Base-by-base conservation (phyloP, 768 basidiomycete species). In the Agaricus blazei region DNA sequence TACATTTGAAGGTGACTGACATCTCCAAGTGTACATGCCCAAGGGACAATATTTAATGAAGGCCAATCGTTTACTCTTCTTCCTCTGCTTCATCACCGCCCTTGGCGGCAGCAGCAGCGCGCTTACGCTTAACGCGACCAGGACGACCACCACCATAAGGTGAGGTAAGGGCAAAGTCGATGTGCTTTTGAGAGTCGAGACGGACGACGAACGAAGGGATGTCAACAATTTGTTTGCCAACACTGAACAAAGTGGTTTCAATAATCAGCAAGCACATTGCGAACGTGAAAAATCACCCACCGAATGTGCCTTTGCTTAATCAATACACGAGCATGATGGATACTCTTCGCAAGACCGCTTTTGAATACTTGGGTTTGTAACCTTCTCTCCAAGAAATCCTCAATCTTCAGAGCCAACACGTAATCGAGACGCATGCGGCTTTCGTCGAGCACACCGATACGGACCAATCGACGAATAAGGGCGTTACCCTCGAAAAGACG, bases 311-410 rank as follows among this genome's bases (percentile, higher is more conserved):
- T 79, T 75, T 98, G 97, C 68, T 93, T 82, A 79, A 99, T 99
- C 69, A 99, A 82, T 62, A 94, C 93, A 75, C 97, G 89, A 44
- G 97, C 97, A 72, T 98, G 97, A 75, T 99, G 97, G 65, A 99
- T 97, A 67, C 83, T 87, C 86, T 98, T 98, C 57, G 97, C 97
- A 61, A 99, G 82, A 63, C 95, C 95, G 63, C 82, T 85, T 84
- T 98, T 98, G 90, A 98, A 99, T 66, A 99, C 97, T 80, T 98
- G 97, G 40, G 97, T 99, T 78, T 99, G 97, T 69, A 99, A 77
- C 65, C 97, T 80, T 67, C 97, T 84, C 82, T 99, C 97, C 88
- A 99, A 89, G 88, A 99, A 99, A 77, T 99, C 97, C 75, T 99
- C 97, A 65, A 98, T 86, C 81, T 98, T 98, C 65, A 98, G 80